phyloP scores from a whole-genome alignment of 495 filamentous ascomycete genomes.

The Clavariopsis aquatica region DNA sequence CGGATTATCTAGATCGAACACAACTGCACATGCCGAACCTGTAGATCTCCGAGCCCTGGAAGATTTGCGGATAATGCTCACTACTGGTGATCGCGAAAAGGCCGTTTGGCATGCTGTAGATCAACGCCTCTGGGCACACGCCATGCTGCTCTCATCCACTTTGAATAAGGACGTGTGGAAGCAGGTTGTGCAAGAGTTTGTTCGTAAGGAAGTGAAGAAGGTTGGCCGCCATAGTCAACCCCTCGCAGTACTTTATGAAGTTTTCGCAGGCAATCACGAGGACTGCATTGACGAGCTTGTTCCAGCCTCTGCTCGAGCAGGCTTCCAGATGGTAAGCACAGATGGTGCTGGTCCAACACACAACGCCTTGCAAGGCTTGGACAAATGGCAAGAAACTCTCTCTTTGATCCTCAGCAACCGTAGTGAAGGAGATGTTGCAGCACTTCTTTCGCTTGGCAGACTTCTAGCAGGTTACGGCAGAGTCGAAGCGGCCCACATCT shows the following conservation, averaged over 20 bases:
- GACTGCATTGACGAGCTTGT: conserved; percentile 96
- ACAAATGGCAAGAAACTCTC: conserved; percentile 91
- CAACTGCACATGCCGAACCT: conserved; percentile 56
- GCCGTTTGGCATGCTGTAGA: conserved; percentile 96
- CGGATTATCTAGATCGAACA: conserved; percentile 38
- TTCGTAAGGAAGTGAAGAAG: conserved; percentile 85
- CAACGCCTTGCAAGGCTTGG: conserved; percentile 78
- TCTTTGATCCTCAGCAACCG: conserved; percentile 84
- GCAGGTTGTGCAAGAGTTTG: conserved; percentile 90
- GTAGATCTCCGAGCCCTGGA: conserved; percentile 67
- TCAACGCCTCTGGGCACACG: conserved; percentile 91
- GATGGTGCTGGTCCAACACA: conserved; percentile 62
- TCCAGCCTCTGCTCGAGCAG: conserved; percentile 87
- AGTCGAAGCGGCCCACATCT: conserved; percentile 87
- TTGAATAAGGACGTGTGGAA: conserved; percentile 72
- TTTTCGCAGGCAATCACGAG: conserved; percentile 90
- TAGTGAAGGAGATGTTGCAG: conserved; percentile 71
- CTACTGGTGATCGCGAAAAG: conserved; percentile 82
- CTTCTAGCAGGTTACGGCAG: conserved; percentile 85
- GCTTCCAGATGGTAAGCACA: conserved; percentile 81
- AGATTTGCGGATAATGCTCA: conserved; percentile 67
- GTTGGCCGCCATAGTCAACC: conserved; percentile 75
- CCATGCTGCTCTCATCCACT: conserved; percentile 86
- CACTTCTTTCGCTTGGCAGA: conserved; percentile 76
- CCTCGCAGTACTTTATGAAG: conserved; percentile 84